Conservation (phyloP, 2,329 filamentous ascomycete species). For the Rosellinia necatrix region DNA sequence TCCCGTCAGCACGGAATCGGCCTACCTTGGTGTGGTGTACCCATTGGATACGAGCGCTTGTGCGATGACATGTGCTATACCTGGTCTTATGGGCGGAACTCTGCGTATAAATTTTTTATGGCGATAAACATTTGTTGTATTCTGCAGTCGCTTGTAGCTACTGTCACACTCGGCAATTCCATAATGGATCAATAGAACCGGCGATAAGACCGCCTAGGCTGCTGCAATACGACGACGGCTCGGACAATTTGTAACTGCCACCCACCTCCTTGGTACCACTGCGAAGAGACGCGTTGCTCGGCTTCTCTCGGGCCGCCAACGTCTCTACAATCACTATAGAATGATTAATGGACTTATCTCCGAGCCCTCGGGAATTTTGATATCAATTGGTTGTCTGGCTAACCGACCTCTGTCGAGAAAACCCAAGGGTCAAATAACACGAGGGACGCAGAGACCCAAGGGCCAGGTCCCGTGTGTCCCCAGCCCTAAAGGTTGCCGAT, state of each 20-base stretch:
- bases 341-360: neutral
- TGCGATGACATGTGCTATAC: neutral
- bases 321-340: neutral
- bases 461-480: too few relatives aligned
- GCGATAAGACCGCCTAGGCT: constrained; percentile 7
- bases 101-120: constrained; percentile 1
- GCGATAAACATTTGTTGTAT: constrained; percentile 3
- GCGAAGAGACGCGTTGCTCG: neutral
- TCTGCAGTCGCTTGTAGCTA: constrained; percentile 1
- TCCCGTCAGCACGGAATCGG: neutral
- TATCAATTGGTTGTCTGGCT: neutral
- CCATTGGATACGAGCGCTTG: neutral
- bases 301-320: neutral
- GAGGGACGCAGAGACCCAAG: too few relatives aligned
- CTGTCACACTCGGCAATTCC: constrained; percentile 17
- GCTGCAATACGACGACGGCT: constrained; percentile 26
- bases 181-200: constrained; percentile 15
- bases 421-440: too few relatives aligned
- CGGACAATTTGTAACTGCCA: constrained; percentile 26
- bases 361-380: neutral
- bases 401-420: too few relatives aligned
- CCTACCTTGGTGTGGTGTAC: neutral
- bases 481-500: too few relatives aligned
- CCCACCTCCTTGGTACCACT: constrained; percentile 23
- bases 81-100: constrained; percentile 2